Conservation (phyloP, 305 asterid genomes). For the Nicotiana rustica region DNA sequence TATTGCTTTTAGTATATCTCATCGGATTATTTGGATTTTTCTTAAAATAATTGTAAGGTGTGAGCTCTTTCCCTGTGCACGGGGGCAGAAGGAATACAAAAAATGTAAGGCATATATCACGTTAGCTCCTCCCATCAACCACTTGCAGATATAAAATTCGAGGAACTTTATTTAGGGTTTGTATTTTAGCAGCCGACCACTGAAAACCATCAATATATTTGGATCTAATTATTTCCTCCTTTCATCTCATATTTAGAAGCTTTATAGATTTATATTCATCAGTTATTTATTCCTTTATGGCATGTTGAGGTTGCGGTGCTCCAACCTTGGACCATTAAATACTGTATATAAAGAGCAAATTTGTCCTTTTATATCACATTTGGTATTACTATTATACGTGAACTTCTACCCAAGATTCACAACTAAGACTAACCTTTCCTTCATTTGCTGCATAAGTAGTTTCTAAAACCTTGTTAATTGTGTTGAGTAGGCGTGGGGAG, state of each 20-base stretch:
- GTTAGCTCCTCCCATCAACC: conserved; percentile 1
- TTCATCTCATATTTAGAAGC: conserved; percentile 2
- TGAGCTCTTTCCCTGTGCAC: background rate
- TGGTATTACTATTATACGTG: background rate
- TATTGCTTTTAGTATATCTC: background rate
- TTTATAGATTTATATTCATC: background rate
- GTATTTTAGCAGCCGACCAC: conserved; percentile 20
- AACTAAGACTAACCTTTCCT: background rate
- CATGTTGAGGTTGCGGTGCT: background rate
- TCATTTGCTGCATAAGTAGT: background rate
- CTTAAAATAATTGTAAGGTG: conserved; percentile 22
- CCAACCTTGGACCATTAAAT: background rate
- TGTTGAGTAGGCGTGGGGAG: background rate
- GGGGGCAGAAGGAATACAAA: conserved; percentile 25
- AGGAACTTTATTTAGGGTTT: background rate
- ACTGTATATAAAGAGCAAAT: background rate
- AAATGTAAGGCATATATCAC: conserved; percentile 4
- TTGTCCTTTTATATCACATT: background rate
- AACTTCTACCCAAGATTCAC: background rate
- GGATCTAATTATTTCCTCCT: conserved; percentile 5
- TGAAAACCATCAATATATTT: background rate
- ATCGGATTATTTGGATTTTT: conserved; percentile 13
- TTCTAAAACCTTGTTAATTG: background rate
- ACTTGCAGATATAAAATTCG: conserved; percentile 14
- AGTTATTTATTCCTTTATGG: conserved; percentile 24